phyloP scores from a whole-genome alignment of 2,329 filamentous ascomycete species.

The Hymenoscyphus infarciens region DNA sequence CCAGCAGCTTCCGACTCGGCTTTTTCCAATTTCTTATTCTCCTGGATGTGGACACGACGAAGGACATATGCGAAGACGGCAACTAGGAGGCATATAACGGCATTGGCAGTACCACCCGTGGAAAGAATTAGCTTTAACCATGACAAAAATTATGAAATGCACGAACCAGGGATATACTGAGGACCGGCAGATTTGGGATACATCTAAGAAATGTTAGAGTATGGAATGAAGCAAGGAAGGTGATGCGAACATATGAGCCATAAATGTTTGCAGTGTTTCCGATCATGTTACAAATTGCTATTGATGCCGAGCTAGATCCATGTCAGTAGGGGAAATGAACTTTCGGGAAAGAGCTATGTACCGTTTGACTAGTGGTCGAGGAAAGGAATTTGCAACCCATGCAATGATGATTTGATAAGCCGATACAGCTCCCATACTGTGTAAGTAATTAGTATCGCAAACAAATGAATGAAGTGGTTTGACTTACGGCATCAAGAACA shows the following conservation, averaged over 20 bases:
- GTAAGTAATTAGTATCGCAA: not conserved
- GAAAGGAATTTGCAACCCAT: slow-evolving; percentile 24
- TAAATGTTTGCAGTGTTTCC: slow-evolving; percentile 49
- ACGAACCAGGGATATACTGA: slow-evolving; percentile 15
- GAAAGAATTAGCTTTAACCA: not conserved
- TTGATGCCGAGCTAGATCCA: slow-evolving; percentile 15
- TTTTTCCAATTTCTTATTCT: slow-evolving; percentile 5
- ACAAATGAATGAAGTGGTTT: slow-evolving; percentile 28
- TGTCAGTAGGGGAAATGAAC: not conserved
- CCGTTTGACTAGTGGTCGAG: slow-evolving; percentile 24
- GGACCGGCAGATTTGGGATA: slow-evolving; percentile 40
- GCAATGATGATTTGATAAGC: slow-evolving; percentile 42
- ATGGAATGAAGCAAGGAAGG: not conserved
- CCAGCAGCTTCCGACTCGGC: slow-evolving; percentile 1
- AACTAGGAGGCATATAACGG: slow-evolving; percentile 5
- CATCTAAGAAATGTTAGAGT: slow-evolving; percentile 37
- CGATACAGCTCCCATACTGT: slow-evolving; percentile 45
- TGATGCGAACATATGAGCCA: slow-evolving; percentile 46
- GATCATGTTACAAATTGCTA: slow-evolving; percentile 26
- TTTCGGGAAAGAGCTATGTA: not conserved
- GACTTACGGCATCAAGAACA: slow-evolving; percentile 50
- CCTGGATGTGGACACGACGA: slow-evolving; percentile 4
- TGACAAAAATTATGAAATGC: not conserved
- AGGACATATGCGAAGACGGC: slow-evolving; percentile 1
- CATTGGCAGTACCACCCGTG: slow-evolving; percentile 1